A percentile compares a stretch with the other conserved stretches of the same genome.
phyloP scores from a whole-genome alignment of 768 basidiomycete species.

The Lactifluus piperatus region DNA sequence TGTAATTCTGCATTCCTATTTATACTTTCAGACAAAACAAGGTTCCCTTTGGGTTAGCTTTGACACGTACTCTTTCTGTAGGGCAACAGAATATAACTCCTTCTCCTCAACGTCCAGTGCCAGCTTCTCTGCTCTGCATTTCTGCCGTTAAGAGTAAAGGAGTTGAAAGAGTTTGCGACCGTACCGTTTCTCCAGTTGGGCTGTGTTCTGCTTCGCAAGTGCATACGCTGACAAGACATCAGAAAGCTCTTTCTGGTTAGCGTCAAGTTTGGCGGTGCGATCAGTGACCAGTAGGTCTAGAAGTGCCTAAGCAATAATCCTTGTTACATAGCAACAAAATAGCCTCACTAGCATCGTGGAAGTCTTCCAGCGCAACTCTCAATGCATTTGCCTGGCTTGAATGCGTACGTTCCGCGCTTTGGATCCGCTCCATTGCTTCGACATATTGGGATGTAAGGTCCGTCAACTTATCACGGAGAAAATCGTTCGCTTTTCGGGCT shows the following conservation, averaged over 20 bases:
- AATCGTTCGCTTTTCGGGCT: constrained; percentile 21
- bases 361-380: constrained; percentile 6
- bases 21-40: not conserved
- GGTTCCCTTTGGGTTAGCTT: not conserved
- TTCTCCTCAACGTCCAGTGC: constrained; percentile 6
- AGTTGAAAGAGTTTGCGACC: not conserved
- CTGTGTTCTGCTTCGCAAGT: not conserved
- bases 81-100: not conserved
- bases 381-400: constrained; percentile 5
- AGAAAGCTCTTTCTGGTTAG: constrained; percentile 13
- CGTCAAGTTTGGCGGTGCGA: constrained; percentile 12
- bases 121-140: constrained; percentile 2
- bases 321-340: not conserved
- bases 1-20: constrained; percentile 15
- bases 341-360: constrained; percentile 13
- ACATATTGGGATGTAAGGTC: constrained; percentile 18
- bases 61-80: constrained; percentile 12
- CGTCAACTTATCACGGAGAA: constrained; percentile 20
- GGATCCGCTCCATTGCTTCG: constrained; percentile 15
- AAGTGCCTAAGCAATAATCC: not conserved
- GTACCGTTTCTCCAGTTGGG: constrained; percentile 7
- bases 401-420: constrained; percentile 2
- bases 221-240: constrained; percentile 1
- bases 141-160: not conserved
- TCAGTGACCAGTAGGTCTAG: constrained; percentile 1